A percentile compares a stretch with the other conserved stretches of the same genome.
Evolutionary conservation across 2,329 filamentous ascomycete genomes (phyloP).

Genomic region (Calonectria montana): DNA sequence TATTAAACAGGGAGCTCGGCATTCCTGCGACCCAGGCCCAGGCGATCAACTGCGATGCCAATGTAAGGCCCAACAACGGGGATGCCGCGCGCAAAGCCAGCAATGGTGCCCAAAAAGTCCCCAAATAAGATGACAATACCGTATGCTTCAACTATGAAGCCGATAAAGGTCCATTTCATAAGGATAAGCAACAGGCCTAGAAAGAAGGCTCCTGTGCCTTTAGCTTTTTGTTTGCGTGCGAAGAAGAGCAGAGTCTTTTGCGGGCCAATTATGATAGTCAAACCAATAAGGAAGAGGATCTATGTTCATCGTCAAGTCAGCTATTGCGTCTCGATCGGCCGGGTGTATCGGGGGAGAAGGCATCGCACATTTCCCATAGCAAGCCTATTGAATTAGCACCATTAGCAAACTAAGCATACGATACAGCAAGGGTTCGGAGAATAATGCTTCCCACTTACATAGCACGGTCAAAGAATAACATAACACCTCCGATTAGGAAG

Average conservation of each 20-base stretch:
- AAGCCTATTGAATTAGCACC: slow-evolving; percentile 79
- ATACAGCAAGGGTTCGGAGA: slow-evolving; percentile 54
- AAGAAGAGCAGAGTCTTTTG: slow-evolving; percentile 95
- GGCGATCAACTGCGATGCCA: slow-evolving; percentile 76
- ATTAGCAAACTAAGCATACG: slow-evolving; percentile 76
- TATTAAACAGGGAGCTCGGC: slow-evolving; percentile 79
- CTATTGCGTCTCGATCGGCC: slow-evolving; percentile 28
- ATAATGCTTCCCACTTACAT: slow-evolving; percentile 70
- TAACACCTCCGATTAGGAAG: slow-evolving; percentile 92
- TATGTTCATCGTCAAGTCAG: slow-evolving; percentile 49
- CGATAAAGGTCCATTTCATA: slow-evolving; percentile 88
- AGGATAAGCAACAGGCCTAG: slow-evolving; percentile 86
- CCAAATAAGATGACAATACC: slow-evolving; percentile 95
- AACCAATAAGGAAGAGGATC: slow-evolving; percentile 97
- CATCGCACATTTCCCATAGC: slow-evolving; percentile 92
- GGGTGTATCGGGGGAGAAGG: slow-evolving; percentile 18
- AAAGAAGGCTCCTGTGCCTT: slow-evolving; percentile 90
- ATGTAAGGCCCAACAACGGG: slow-evolving; percentile 91
- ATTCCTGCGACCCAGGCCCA: slow-evolving; percentile 77
- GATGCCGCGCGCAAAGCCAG: slow-evolving; percentile 84
- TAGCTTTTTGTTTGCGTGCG: slow-evolving; percentile 90
- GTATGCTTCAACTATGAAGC: slow-evolving; percentile 91
- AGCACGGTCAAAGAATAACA: slow-evolving; percentile 97
- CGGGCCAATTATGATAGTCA: slow-evolving; percentile 94
- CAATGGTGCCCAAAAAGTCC: slow-evolving; percentile 94